Evolutionary conservation across 257 asterid species (phyloP).

Genomic region (Capsicum baccatum): DNA sequence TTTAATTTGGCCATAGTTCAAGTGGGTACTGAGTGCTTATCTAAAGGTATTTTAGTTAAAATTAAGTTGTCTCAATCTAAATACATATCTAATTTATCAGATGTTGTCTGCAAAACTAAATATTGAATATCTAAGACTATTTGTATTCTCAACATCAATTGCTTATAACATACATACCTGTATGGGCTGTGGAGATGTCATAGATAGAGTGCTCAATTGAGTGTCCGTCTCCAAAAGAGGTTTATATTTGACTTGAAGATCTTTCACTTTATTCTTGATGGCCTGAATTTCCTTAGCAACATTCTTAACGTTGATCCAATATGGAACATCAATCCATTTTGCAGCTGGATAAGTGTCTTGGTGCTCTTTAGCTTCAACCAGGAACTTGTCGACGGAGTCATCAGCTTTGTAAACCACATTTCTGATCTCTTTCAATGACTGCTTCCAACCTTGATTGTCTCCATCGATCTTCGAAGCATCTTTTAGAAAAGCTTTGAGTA

Average conservation of each 20-base stretch:
- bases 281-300: neutral
- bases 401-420: slow-evolving; percentile 33
- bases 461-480: neutral
- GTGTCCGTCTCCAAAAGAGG: neutral
- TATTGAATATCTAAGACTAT: too few species aligned
- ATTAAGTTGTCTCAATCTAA: too few species aligned
- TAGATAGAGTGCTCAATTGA: neutral
- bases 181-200: neutral
- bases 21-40: too few species aligned
- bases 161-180: neutral
- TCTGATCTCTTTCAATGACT: slow-evolving; percentile 18
- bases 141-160: too few species aligned
- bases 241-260: neutral
- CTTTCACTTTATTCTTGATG: neutral
- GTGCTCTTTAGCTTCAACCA: slow-evolving; percentile 22
- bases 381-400: slow-evolving; percentile 33
- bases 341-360: neutral
- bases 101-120: too few species aligned
- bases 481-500: neutral
- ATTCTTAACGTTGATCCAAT: neutral
- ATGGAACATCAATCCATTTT: neutral
- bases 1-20: too few species aligned
- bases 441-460: neutral
- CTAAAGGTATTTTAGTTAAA: too few species aligned
- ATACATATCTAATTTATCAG: too few species aligned